Percentiles rank a stretch among this genome's conserved stretches.
phyloP scores from a whole-genome alignment of 495 filamentous ascomycete species.

The Hyaloscypha hepaticicola region DNA sequence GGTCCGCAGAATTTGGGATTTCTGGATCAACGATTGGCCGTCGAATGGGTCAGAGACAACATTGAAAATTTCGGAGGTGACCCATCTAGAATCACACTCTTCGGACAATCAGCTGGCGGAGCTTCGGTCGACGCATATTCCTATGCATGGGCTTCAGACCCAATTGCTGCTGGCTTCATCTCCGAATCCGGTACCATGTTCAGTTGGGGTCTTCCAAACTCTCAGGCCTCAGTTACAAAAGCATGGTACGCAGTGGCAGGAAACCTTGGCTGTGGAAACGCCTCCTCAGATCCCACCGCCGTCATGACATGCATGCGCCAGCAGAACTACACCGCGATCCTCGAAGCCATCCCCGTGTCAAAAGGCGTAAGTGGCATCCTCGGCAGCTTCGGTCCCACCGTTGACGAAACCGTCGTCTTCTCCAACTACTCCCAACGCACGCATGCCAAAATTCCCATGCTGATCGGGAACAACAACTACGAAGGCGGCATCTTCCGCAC shows the following conservation, averaged over 20 bases:
- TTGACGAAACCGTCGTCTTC: constrained; percentile 48
- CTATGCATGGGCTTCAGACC: constrained; percentile 48
- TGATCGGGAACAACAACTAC: constrained; percentile 48
- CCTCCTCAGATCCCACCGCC: constrained; percentile 32
- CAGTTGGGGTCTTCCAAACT: constrained; percentile 42
- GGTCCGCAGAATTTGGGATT: constrained; percentile 40
- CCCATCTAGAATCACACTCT: constrained; percentile 36
- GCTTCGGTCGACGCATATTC: constrained; percentile 51
- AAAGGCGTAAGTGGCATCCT: constrained; percentile 24
- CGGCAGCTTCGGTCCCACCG: constrained; percentile 47
- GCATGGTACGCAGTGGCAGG: constrained; percentile 43
- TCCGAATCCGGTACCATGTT: constrained; percentile 53
- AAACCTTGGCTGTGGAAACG: constrained; percentile 41
- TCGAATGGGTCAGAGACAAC: constrained; percentile 60
- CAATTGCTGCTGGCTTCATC: constrained; percentile 47
- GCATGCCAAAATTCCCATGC: constrained; percentile 39
- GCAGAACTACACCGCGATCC: constrained; percentile 36
- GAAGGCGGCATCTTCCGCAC: constrained; percentile 44
- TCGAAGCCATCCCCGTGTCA: constrained; percentile 35
- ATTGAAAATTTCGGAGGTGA: constrained; percentile 53
- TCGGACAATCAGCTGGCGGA: constrained; percentile 53
- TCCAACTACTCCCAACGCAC: constrained; percentile 41
- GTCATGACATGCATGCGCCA: constrained; percentile 47
- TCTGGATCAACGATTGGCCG: constrained; percentile 45
- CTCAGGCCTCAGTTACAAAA: constrained; percentile 21